A percentile compares a stretch with the other conserved stretches of the same genome.
phyloP scores from a whole-genome alignment of 2,329 filamentous ascomycete species.

The Fusarium mangiferae region DNA sequence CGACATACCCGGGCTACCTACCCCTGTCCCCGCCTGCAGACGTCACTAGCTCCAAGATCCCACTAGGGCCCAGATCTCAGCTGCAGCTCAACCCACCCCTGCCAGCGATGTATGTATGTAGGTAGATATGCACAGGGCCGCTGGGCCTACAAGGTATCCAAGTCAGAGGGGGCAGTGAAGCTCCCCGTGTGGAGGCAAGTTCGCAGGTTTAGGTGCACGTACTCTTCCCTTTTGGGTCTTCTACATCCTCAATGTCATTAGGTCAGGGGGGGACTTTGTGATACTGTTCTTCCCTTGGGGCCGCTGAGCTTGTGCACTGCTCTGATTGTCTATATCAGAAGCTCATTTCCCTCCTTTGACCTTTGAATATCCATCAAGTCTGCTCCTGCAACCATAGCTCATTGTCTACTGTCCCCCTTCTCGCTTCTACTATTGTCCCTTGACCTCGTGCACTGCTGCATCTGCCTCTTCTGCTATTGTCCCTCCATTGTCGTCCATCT shows the following conservation, averaged over 20 bases:
- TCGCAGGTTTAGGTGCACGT: constrained; percentile 6
- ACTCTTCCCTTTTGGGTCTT: background rate
- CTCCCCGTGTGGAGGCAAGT: constrained; percentile 9
- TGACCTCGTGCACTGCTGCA: background rate
- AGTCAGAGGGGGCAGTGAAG: background rate
- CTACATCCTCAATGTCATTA: background rate
- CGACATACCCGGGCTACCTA: background rate
- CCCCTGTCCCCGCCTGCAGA: constrained; percentile 9
- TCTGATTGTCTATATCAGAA: constrained; percentile 18
- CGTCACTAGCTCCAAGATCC: constrained; percentile 8
- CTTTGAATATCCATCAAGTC: background rate
- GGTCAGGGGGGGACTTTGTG: constrained; percentile 5
- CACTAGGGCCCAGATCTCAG: constrained; percentile 8
- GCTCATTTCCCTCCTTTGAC: background rate
- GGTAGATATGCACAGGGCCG: background rate
- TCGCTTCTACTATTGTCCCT: background rate
- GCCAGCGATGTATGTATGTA: background rate
- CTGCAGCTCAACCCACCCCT: background rate
- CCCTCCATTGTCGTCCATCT: background rate
- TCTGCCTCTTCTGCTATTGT: background rate
- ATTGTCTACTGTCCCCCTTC: background rate
- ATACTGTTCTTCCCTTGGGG: background rate
- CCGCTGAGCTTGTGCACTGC: background rate
- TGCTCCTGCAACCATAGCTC: background rate
- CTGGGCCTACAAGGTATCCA: background rate